A percentile compares a stretch with the other conserved stretches of the same genome.
Conservation (phyloP, 2,329 filamentous ascomycete genomes). For the Diaporthe vaccinii region DNA sequence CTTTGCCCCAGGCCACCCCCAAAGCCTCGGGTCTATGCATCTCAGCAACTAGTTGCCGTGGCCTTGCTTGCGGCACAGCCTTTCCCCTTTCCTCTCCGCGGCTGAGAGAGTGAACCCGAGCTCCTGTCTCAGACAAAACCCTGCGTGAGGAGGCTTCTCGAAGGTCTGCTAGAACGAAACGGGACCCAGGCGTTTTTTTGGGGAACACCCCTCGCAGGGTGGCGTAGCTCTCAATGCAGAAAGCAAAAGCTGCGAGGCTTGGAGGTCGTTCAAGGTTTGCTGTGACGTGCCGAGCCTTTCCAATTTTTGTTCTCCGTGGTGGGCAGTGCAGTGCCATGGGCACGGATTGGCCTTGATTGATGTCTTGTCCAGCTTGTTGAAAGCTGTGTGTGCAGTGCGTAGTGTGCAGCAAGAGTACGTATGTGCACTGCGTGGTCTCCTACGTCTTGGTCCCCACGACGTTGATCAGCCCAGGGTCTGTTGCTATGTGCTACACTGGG, state of each 20-base stretch:
- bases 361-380: background rate
- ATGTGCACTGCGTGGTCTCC: background rate
- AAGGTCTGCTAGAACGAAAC: constrained; percentile 26
- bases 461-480: constrained; percentile 7
- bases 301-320: background rate
- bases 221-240: background rate
- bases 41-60: constrained; percentile 10
- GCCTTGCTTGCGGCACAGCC: background rate
- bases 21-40: background rate
- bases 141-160: constrained; percentile 21
- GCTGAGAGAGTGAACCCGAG: constrained; percentile 3
- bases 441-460: constrained; percentile 5
- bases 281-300: constrained; percentile 25
- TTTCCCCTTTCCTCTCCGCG: background rate
- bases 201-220: background rate
- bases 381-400: background rate
- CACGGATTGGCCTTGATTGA: constrained; percentile 2
- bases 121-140: constrained; percentile 20
- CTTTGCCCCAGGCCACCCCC: background rate
- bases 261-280: background rate
- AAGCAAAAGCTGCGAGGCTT: background rate
- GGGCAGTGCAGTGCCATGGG: background rate
- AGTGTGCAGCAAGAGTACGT: constrained; percentile 1
- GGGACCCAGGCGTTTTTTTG: background rate
- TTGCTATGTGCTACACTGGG: constrained; percentile 38